Evolutionary conservation across 768 basidiomycete genomes (phyloP), one percentile per base, ranked within the genome.

Genomic region (Macrolepiota albuminosa): DNA sequence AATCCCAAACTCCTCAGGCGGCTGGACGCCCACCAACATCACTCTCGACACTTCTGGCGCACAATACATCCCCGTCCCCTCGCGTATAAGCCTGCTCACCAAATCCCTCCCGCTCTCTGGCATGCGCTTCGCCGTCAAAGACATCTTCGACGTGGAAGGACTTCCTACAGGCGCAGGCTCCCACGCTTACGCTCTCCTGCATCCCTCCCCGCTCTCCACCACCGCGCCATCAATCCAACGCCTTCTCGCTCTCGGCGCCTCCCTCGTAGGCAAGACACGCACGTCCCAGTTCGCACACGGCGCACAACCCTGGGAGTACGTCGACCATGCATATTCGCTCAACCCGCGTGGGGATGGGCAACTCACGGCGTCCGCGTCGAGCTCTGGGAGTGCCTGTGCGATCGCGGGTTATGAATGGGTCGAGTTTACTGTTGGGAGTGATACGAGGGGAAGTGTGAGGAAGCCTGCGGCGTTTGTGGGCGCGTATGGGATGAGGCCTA

Each of bases 251-350:
- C 73, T 77, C 42, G 84, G 84, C 26, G 80, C 80, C 18, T 69
- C 78, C 10, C 69, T 84, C 61, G 75, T 85, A 2, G 83, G 83
- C 39, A 85, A 84, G 66, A 78, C 78, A 8, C 81, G 80, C 58
- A 80, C 79, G 9, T 78, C 79, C 0, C 80, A 81, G 63, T 82
- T 81, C 61, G 80, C 79, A n/a, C 80, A 80, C 63, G 79, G 78
- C 1, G 75, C 75, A 0, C 61, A 71, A 21, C 75, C 75, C 6
- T 76, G 75, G 75, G 74, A 76, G 55, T 75, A 69, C 61, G 57
- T 67, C 13, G 75, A 76, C 46, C 62, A 73, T 14, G 62, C 70
- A 6, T 76, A 76, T 58, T 73, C 75, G 1, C 72, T 69, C 70
- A 76, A 76, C 56, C 75, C 75, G 4, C 67, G 74, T 47, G 74